Evolutionary conservation across 805 yeast genomes (phyloP), one percentile per base, ranked within the genome.

Genomic region (Candida arabinofermentans): DNA sequence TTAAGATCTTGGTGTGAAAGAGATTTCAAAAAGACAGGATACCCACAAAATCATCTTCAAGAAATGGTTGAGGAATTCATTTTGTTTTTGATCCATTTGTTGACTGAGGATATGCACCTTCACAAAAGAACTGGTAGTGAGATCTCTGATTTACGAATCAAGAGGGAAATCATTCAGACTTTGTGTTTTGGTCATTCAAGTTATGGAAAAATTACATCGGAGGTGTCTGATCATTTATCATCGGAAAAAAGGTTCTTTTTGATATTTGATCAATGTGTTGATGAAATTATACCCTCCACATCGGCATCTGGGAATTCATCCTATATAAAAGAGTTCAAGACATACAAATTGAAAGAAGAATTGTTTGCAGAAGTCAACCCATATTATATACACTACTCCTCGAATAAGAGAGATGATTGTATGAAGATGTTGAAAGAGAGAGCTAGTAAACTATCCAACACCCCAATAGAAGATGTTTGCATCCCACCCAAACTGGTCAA

Each of bases 331-430:
- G 84, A 48, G 62, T 71, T 18, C 87, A 96, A 57, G 2, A 58
- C 75, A 21, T 91, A 85, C 61, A 68, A 78, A 22, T 69, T 93
- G 45, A 88, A 85, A 54, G 71, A 74, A 3, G 72, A 78, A 37
- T 64, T 66, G 23, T 70, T 64, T 41, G 68, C 66, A 2, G 65
- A 72, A 22, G 75, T 90, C 33, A 93, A 91, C 58, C 96, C 97
- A 0, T 90, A 78, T 55, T 91, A 83, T 57, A 71, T 86, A 44
- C 89, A 88, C 51, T 84, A 83, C 52, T 69, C 84, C 0, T 66
- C 91, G 0, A 88, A 88, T 51, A 81, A 79, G 40, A 75, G 91
- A 41, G 96, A 88, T 41, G 96, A 88, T 45, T 91, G 95, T 6
- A 83, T 85, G 42, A 74, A 72, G 34, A 64, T 79, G 4, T 64